Percentiles rank a stretch among this genome's conserved stretches.
These are phyloP conservation scores for Teratosphaeriaceae sp. DNA, from an alignment of 2,329 filamentous ascomycete species.

Conservation along the genomic window DNA sequence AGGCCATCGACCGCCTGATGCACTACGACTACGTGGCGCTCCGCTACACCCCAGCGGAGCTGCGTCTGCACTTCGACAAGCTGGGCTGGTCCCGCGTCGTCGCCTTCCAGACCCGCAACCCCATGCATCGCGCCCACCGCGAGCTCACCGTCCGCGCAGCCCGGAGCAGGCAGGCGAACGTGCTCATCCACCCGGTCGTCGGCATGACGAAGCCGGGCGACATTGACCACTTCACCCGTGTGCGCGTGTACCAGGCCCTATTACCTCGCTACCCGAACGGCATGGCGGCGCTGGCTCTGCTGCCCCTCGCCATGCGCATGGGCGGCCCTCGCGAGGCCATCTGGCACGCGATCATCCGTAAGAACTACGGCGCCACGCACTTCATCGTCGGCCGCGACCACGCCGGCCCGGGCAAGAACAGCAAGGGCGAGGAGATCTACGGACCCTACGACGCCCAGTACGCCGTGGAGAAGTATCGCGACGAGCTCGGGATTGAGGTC, in stretches of 20 bases:
- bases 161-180: slow-evolving; percentile 92
- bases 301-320: slow-evolving; percentile 98
- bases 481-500: slow-evolving; percentile 96
- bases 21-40: slow-evolving; percentile 99
- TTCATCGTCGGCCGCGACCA: slow-evolving; percentile 99
- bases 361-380: slow-evolving; percentile 98
- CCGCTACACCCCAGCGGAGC: slow-evolving; percentile 89
- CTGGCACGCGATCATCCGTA: slow-evolving; percentile 99
- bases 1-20: slow-evolving; percentile 89
- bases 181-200: slow-evolving; percentile 97
- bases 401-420: slow-evolving; percentile 97
- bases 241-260: slow-evolving; percentile 96
- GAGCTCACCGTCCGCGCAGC: slow-evolving; percentile 96
- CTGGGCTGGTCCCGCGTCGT: slow-evolving; percentile 97
- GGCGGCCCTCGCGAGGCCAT: slow-evolving; percentile 95
- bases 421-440: slow-evolving; percentile 93
- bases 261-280: slow-evolving; percentile 96
- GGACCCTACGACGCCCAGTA: slow-evolving; percentile 96
- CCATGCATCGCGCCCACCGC: slow-evolving; percentile 97
- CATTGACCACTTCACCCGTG: slow-evolving; percentile 99
- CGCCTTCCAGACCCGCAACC: slow-evolving; percentile 97
- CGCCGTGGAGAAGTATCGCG: slow-evolving; percentile 91
- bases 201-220: slow-evolving; percentile 98
- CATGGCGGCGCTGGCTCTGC: slow-evolving; percentile 93
- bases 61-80: slow-evolving; percentile 97